Percentiles rank a stretch among this genome's conserved stretches.
Conservation (phyloP, 352 stramenopile species). For the Saprolegnia diclina region DNA sequence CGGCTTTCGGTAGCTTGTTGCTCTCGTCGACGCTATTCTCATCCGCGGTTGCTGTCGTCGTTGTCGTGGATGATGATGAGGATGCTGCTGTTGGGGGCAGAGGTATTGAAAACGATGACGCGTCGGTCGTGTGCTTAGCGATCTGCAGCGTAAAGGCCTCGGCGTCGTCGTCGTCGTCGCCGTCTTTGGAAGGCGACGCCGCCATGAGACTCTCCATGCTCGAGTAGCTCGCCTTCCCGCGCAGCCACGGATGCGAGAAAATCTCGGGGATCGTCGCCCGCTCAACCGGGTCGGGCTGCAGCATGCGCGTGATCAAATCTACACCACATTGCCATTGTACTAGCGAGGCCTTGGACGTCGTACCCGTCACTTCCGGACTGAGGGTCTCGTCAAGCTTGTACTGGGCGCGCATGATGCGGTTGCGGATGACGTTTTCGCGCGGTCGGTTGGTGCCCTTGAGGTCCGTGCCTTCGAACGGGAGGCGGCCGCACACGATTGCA, state of each 20-base stretch:
- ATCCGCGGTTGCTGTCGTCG: background rate
- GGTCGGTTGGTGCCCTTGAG: constrained; percentile 68
- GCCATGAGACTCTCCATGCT: constrained; percentile 13
- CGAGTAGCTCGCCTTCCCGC: constrained; percentile 26
- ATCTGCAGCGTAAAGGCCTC: constrained; percentile 23
- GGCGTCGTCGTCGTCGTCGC: constrained; percentile 23
- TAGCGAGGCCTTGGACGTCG: too few relatives aligned
- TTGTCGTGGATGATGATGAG: constrained; percentile 2
- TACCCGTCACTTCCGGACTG: constrained; percentile 52
- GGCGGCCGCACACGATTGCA: constrained; percentile 69
- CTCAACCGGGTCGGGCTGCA: constrained; percentile 75
- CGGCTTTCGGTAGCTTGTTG: constrained; percentile 7
- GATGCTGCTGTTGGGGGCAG: background rate
- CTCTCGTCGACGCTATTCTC: background rate
- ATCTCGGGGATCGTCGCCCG: constrained; percentile 79
- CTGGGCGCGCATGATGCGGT: constrained; percentile 78
- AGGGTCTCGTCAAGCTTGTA: constrained; percentile 77
- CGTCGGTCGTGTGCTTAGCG: constrained; percentile 4
- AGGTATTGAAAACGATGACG: constrained; percentile 27
- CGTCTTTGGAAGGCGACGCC: constrained; percentile 22
- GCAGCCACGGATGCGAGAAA: constrained; percentile 79
- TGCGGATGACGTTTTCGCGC: constrained; percentile 75
- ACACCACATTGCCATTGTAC: constrained; percentile 16
- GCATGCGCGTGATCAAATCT: constrained; percentile 73
- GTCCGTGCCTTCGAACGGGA: constrained; percentile 80